Percentiles rank a stretch among this genome's conserved stretches.
phyloP scores from a whole-genome alignment of 2,329 filamentous ascomycete genomes.

The Epichloe brachyelytri region DNA sequence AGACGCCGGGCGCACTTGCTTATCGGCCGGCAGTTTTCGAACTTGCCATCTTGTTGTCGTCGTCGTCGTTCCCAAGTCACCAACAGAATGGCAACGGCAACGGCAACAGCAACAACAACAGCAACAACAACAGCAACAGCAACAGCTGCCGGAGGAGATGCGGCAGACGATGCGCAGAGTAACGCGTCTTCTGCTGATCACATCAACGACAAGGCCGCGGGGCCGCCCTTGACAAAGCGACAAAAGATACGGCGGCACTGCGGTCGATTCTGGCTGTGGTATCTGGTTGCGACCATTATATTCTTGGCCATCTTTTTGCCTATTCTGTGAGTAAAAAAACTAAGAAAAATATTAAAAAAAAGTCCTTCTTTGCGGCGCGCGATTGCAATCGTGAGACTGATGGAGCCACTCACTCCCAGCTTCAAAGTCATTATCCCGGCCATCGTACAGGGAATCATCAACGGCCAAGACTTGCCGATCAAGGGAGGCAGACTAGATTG shows the following conservation, averaged over 20 bases:
- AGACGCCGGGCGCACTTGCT: not conserved
- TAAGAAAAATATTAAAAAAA: too few relatives aligned
- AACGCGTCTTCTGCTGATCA: constrained; percentile 3
- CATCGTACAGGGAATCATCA: constrained; percentile 31
- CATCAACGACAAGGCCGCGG: constrained; percentile 3
- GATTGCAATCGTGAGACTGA: not conserved
- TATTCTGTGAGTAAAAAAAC: constrained; percentile 25
- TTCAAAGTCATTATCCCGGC: constrained; percentile 33
- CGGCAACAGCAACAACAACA: not conserved
- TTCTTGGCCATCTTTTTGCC: constrained; percentile 32
- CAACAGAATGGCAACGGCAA: not conserved
- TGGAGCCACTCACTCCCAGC: constrained; percentile 18
- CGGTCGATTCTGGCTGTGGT: constrained; percentile 30
- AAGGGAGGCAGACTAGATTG: constrained; percentile 21
- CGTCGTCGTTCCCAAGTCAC: not conserved
- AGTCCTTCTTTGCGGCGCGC: not conserved
- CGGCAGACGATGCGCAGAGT: not conserved
- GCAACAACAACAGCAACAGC: not conserved
- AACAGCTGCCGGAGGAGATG: constrained; percentile 1
- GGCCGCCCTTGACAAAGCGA: constrained; percentile 12
- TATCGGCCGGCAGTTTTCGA: not conserved
- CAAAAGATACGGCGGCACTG: constrained; percentile 28
- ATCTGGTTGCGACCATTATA: constrained; percentile 26
- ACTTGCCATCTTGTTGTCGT: not conserved
- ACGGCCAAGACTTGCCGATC: constrained; percentile 27